phyloP scores from a whole-genome alignment of 129 eudicot genomes.

The Lactuca sativa region DNA sequence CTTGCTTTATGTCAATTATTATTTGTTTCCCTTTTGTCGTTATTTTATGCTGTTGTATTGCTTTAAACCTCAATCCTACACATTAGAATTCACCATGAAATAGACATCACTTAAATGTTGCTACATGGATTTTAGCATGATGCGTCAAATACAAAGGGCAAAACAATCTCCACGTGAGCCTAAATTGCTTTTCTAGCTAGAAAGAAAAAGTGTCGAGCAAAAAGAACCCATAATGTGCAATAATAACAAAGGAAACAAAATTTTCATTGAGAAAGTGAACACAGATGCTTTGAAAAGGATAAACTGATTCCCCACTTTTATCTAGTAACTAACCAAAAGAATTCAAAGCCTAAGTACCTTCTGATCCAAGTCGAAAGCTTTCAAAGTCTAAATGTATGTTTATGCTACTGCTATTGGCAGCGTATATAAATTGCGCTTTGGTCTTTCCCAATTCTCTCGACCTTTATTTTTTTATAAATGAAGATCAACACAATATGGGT shows the following conservation, averaged over 20 bases:
- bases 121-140: neutral
- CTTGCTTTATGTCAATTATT: neutral
- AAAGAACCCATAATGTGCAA: neutral
- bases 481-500: neutral
- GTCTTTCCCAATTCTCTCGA: too few relatives aligned
- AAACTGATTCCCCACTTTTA: neutral
- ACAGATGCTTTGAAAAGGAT: neutral
- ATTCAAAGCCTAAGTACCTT: neutral
- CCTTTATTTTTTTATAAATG: too few relatives aligned
- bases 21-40: neutral
- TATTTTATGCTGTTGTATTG: neutral
- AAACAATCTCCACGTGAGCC: neutral
- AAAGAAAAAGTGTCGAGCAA: neutral
- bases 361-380: neutral
- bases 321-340: neutral
- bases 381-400: neutral
- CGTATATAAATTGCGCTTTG: too few relatives aligned
- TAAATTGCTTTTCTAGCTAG: neutral
- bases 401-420: too few relatives aligned
- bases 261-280: neutral
- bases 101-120: neutral
- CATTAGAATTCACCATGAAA: neutral
- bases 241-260: neutral
- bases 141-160: neutral
- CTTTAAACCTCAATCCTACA: neutral